phyloP scores from a whole-genome alignment of 2,329 filamentous ascomycete genomes.

The Magnaporthiopsis incrustans region DNA sequence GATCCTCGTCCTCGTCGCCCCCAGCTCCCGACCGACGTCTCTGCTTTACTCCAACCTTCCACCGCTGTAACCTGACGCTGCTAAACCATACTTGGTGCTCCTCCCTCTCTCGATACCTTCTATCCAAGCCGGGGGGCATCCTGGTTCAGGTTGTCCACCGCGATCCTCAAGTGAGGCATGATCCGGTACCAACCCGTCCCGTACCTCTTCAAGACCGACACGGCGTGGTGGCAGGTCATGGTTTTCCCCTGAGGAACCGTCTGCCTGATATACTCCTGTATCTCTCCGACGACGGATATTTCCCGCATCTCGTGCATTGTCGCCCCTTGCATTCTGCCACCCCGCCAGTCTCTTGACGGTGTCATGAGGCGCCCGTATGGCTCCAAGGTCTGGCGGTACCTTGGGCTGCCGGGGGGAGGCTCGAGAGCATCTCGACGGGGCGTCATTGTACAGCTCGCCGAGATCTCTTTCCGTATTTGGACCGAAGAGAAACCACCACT shows the following conservation, averaged over 20 bases:
- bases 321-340: too few species aligned
- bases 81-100: too few species aligned
- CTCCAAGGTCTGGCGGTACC: not conserved
- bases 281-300: not conserved
- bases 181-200: not conserved
- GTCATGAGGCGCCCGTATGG: too few species aligned
- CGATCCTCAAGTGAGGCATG: not conserved
- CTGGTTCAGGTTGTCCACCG: not conserved
- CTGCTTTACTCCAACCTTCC: too few species aligned
- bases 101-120: too few species aligned
- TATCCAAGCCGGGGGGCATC: too few species aligned
- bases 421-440: not conserved
- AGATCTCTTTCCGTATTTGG: not conserved
- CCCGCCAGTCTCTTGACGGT: too few species aligned
- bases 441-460: not conserved
- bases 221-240: not conserved
- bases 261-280: not conserved
- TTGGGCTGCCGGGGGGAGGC: not conserved
- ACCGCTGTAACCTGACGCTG: too few species aligned
- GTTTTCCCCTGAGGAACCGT: too few species aligned
- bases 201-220: too few species aligned
- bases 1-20: too few species aligned
- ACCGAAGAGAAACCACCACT: not conserved
- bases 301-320: not conserved
- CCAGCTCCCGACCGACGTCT: too few species aligned